These are phyloP conservation scores for Chrysopogon serrulatus DNA, from an alignment of 176 grass and related monocot genomes.

Conservation along the genomic window DNA sequence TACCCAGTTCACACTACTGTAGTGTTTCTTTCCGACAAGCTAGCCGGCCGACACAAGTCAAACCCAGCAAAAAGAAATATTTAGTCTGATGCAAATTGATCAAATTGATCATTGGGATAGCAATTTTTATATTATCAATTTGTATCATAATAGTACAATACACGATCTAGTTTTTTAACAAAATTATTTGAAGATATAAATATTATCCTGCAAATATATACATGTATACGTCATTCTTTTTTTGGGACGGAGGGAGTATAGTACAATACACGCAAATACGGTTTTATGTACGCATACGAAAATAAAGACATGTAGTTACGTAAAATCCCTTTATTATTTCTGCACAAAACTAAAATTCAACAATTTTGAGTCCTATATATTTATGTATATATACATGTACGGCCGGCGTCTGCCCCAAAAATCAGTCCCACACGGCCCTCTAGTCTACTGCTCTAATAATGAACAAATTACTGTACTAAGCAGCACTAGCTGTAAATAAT, in stretches of 20 bases:
- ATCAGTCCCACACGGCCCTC: not conserved
- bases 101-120: too few relatives aligned
- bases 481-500: not conserved
- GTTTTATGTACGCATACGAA: not conserved
- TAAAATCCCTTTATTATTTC: not conserved
- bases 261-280: too few relatives aligned
- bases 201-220: too few relatives aligned
- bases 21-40: not conserved
- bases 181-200: too few relatives aligned
- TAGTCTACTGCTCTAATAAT: not conserved
- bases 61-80: not conserved
- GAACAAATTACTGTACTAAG: conserved; percentile 11
- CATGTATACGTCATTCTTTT: too few relatives aligned
- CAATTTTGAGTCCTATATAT: not conserved
- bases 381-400: not conserved
- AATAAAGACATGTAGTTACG: not conserved
- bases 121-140: too few relatives aligned
- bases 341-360: not conserved
- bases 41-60: not conserved
- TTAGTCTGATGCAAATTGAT: not conserved
- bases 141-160: too few relatives aligned
- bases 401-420: conserved; percentile 28
- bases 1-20: not conserved
- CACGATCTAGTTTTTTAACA: too few relatives aligned
- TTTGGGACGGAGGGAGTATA: too few relatives aligned